Evolutionary conservation across 2,329 filamentous ascomycete species (phyloP), one percentile per base, ranked within the genome.

Genomic region (Metarhizium humberi): DNA sequence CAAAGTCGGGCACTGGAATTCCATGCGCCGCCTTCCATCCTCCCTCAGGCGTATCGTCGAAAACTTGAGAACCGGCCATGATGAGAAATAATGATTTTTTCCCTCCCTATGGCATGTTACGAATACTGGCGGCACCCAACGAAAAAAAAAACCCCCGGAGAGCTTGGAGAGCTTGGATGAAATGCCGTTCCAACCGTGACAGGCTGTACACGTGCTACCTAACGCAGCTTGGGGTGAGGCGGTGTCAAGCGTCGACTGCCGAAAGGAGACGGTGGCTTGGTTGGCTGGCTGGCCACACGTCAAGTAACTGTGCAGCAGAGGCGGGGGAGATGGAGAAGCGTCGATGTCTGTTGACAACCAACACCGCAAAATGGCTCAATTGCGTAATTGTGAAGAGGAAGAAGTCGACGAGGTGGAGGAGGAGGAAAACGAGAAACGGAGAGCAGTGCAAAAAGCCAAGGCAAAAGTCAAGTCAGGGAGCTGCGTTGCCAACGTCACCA

Each of bases 1-100:
- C 62, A 64, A 66, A 69, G 55, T 68, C 66, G 13, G 67, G 67
- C 59, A 68, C 64, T 45, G 64, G 63, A 59, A 64, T 64, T 13
- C 60, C 61, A n/a, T 59, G 57, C 30, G 59, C 56, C 2, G 61
- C 62, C 52, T 62, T 62, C 62, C 62, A 64, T 42, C 62, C 62
- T 29, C 60, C 61, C 53, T 61, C 55, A 7, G 61, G 62, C 11
- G 55, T 49, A 43, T 61, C 59, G 46, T 56, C 58, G 20, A 61
- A 43, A 30, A 50, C 29, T 30, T 38, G 7, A 38, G 50, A 52
- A 29, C 3, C 32, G n/a, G 20, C 50, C 54, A 52, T 52, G 49
- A 18, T 49, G 43, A 50, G 29, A 36, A 38, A 38, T 4, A 36
- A 38, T 34, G 32, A 16, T 38, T 36, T 47, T 20, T 46, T 25